Base-by-base conservation (phyloP, 441 rosid species). In the Croton laevigatus region DNA sequence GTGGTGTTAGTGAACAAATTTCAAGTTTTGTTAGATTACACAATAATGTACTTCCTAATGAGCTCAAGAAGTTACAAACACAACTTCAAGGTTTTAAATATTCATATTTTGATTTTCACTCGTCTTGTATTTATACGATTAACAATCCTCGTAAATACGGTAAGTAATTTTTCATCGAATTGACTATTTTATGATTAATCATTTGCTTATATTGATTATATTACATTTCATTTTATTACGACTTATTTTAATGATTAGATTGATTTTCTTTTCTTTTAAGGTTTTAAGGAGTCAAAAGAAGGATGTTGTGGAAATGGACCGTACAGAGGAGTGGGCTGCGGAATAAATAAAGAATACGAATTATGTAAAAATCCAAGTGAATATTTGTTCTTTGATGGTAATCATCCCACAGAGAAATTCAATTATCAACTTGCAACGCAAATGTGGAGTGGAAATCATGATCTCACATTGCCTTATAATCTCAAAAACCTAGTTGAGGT, bases 61-160 rank as follows among this genome's bases (percentile, higher is more conserved):
- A 64, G 32, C 75, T 81, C 13, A 36, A 44, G 8, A 70, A 74
- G 66, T 44, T 85, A 12, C 66, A 77, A 53, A 73, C 37, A n/a
- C 45, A 78, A 19, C 68, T 81, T 1, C n/a, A 48, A 6, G 81
- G 80, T 52, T 81, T 77, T 60, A 69, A 59, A 32, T 76, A 75
- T 60, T 78, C 83, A 0, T 68, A 73, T 20, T 82, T 74, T 17
- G 82, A 88, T 65, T 27, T 65, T 12, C 77, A 78, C 69, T 0
- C 53, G 1, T 38, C 73, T 20, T 6, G 40, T 11, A 59, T 42
- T n/a, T 57, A 76, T 27, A 74, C 45, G 36, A 60, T 85, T 19
- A 75, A 77, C 20, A 17, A 78, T 20, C 88, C 87, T 49, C 73
- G 64, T 1, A 48, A 65, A 66, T 74, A 81, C 19, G 87, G 88